Evolutionary conservation across 139 green algal genomes (phyloP).

Genomic region (Desmodesmus armatus): DNA sequence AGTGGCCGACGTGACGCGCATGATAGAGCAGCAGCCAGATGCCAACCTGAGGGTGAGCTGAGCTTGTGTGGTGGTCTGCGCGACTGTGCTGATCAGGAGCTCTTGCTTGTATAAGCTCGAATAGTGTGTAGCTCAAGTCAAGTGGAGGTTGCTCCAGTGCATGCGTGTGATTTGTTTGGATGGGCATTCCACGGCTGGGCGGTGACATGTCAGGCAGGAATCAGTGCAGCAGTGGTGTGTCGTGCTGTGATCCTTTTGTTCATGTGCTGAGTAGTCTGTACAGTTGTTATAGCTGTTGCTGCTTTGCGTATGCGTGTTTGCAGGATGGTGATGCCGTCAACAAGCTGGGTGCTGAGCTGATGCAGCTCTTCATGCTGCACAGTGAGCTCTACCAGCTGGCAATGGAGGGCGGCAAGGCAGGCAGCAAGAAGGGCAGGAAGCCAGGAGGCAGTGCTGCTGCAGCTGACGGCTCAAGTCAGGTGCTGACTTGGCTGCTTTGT

Average conservation of each 20-base stretch:
- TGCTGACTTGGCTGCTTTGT: too few relatives aligned
- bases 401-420: conserved; percentile 37
- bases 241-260: not conserved
- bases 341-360: conserved; percentile 36
- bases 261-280: not conserved
- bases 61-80: not conserved
- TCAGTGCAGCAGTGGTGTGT: not conserved
- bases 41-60: too few relatives aligned
- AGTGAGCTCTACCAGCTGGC: conserved; percentile 48
- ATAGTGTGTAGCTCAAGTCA: too few relatives aligned
- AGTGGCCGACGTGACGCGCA: conserved; percentile 41
- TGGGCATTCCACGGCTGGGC: too few relatives aligned
- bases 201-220: not conserved
- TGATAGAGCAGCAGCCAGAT: not conserved
- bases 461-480: too few relatives aligned
- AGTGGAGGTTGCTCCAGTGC: not conserved
- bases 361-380: conserved; percentile 52
- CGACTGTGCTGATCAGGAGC: not conserved
- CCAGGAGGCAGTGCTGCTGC: not conserved
- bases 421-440: conserved; percentile 21
- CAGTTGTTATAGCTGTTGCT: not conserved
- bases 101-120: too few relatives aligned
- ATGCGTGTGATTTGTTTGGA: too few relatives aligned
- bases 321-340: conserved; percentile 5
- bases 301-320: not conserved